phyloP scores from a whole-genome alignment of 2,329 filamentous ascomycete species.

The Pseudogymnoascus sp. region DNA sequence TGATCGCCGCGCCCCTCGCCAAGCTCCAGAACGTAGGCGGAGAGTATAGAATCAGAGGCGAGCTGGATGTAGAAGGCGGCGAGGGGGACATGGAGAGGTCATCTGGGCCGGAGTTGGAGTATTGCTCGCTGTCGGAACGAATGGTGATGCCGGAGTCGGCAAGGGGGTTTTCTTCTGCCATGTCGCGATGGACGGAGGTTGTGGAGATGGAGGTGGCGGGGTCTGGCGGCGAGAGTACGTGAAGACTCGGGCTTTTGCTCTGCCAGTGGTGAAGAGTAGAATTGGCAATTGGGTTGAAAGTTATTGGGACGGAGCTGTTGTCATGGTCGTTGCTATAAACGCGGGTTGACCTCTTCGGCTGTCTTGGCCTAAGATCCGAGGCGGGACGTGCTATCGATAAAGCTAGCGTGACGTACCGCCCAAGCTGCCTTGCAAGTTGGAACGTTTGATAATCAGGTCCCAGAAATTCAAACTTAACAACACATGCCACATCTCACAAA shows the following conservation, averaged over 20 bases:
- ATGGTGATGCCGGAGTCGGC: constrained; percentile 69
- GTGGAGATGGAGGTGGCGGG: constrained; percentile 11
- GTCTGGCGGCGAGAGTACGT: background rate
- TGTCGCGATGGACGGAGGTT: constrained; percentile 23
- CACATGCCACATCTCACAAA: constrained; percentile 6
- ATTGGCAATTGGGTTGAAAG: background rate
- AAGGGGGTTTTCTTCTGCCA: constrained; percentile 49
- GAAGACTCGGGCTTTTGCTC: background rate
- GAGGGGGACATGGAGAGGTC: constrained; percentile 49
- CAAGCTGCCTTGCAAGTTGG: constrained; percentile 5
- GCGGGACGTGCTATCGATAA: constrained; percentile 29
- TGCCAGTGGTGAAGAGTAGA: background rate
- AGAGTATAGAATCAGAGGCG: constrained; percentile 66
- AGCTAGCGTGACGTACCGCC: constrained; percentile 30
- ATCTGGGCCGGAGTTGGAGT: constrained; percentile 58
- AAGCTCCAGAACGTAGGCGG: constrained; percentile 83
- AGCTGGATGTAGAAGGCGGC: constrained; percentile 43
- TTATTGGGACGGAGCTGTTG: background rate
- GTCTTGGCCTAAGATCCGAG: constrained; percentile 10
- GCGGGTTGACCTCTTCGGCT: background rate
- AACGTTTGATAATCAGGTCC: constrained; percentile 1
- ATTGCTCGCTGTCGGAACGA: constrained; percentile 75
- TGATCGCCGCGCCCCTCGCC: constrained; percentile 83
- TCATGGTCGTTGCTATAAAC: background rate
- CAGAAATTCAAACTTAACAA: background rate